Conservation (phyloP, 2,329 filamentous ascomycete species). For the Pleurostoma richardsiae region DNA sequence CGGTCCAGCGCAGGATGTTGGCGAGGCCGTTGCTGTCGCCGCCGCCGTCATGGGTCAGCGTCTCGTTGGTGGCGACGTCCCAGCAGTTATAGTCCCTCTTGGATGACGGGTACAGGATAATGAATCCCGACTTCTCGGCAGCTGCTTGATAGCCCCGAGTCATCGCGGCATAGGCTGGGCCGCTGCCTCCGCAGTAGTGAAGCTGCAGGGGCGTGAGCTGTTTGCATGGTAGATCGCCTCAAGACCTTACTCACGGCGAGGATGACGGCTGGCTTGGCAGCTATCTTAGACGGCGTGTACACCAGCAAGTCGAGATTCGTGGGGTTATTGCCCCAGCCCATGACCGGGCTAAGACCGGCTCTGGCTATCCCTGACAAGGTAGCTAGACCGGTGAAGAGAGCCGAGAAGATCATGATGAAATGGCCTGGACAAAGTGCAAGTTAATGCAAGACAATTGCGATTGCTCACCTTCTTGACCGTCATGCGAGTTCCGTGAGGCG, state of each 20-base stretch:
- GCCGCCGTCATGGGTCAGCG: constrained; percentile 51
- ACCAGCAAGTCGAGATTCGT: constrained; percentile 35
- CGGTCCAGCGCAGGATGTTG: constrained; percentile 34
- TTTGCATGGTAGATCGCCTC: neutral
- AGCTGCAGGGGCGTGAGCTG: constrained; percentile 16
- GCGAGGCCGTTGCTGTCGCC: constrained; percentile 51
- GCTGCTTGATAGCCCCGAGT: constrained; percentile 39
- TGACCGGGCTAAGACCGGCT: constrained; percentile 6
- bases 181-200: constrained; percentile 50
- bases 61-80: constrained; percentile 47
- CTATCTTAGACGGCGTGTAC: constrained; percentile 18
- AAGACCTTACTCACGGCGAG: neutral
- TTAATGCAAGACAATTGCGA: no score
- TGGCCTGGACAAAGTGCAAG: no score
- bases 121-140: constrained; percentile 34
- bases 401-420: no score
- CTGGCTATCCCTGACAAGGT: neutral
- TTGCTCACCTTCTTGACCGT: no score
- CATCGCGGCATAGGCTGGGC: constrained; percentile 38
- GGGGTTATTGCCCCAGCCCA: constrained; percentile 24
- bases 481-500: no score
- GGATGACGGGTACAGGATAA: constrained; percentile 50
- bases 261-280: neutral
- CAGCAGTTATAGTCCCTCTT: constrained; percentile 49
- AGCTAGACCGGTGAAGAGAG: no score